Percentiles rank a stretch among this genome's conserved stretches.
Evolutionary conservation across 1,284 basidiomycete genomes (phyloP).

Genomic region (Cystobasidium sp.): DNA sequence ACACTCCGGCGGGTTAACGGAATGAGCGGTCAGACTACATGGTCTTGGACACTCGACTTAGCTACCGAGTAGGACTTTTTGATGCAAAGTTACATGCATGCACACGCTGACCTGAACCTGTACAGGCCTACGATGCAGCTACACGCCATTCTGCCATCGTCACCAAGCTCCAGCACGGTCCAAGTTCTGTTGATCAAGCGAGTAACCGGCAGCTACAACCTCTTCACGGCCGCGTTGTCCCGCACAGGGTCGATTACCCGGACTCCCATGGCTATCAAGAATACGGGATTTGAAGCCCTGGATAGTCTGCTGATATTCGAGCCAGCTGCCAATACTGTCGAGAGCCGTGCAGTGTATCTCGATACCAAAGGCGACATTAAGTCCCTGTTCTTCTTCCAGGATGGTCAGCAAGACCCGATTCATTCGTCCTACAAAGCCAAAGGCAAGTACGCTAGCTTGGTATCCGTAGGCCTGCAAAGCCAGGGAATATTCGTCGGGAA

Average conservation of each 20-base stretch:
- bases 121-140: slow-evolving; percentile 36
- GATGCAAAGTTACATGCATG: background rate
- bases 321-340: slow-evolving; percentile 2
- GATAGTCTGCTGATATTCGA: slow-evolving; percentile 18
- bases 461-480: slow-evolving; percentile 54
- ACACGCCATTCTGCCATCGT: slow-evolving; percentile 27
- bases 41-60: slow-evolving; percentile 68
- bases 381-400: slow-evolving; percentile 1
- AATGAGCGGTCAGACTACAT: slow-evolving; percentile 63
- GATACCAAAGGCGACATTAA: slow-evolving; percentile 21
- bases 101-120: background rate
- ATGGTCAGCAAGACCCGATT: slow-evolving; percentile 7
- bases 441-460: slow-evolving; percentile 35
- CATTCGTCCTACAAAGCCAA: slow-evolving; percentile 13
- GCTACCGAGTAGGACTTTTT: slow-evolving; percentile 65
- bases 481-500: slow-evolving; percentile 59
- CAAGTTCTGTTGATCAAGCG: slow-evolving; percentile 28
- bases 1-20: slow-evolving; percentile 63
- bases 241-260: slow-evolving; percentile 1
- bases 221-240: background rate
- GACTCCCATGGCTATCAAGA: slow-evolving; percentile 13
- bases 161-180: background rate
- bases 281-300: slow-evolving; percentile 15
- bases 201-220: slow-evolving; percentile 15
- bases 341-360: slow-evolving; percentile 25